Evolutionary conservation across 495 filamentous ascomycete genomes (phyloP).

Genomic region (Aspergillus coremiiformis): DNA sequence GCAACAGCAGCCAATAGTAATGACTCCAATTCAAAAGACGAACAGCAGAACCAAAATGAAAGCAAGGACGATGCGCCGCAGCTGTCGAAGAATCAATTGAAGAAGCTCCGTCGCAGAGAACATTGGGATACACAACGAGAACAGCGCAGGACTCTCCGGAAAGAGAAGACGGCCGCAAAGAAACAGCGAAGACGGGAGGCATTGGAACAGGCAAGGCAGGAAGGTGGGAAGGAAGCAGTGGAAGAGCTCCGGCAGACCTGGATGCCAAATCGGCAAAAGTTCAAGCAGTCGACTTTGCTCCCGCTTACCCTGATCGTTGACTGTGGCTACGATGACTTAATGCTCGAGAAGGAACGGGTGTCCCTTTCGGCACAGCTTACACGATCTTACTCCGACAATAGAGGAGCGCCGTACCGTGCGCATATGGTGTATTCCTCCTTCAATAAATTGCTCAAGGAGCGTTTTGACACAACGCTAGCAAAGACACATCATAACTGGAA

Average conservation of each 20-base stretch:
- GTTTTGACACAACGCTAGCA: constrained; percentile 67
- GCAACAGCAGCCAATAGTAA: neutral
- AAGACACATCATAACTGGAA: constrained; percentile 73
- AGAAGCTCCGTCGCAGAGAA: constrained; percentile 59
- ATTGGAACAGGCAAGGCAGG: constrained; percentile 25
- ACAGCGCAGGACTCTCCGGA: constrained; percentile 61
- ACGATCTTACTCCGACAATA: constrained; percentile 82
- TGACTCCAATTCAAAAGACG: constrained; percentile 6
- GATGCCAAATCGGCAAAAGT: constrained; percentile 19
- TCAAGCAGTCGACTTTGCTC: constrained; percentile 41
- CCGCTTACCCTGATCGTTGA: constrained; percentile 80
- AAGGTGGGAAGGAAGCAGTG: constrained; percentile 23
- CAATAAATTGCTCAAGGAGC: constrained; percentile 62
- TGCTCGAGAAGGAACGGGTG: constrained; percentile 73
- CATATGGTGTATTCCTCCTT: constrained; percentile 73
- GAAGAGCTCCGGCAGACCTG: constrained; percentile 32
- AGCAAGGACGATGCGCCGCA: constrained; percentile 18
- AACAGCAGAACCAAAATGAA: constrained; percentile 7
- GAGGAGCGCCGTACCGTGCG: constrained; percentile 51
- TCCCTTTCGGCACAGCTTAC: constrained; percentile 79
- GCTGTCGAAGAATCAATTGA: constrained; percentile 75
- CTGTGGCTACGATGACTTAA: constrained; percentile 85
- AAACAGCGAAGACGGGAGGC: constrained; percentile 50
- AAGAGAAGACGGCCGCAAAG: constrained; percentile 60
- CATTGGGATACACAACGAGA: constrained; percentile 62